phyloP scores from a whole-genome alignment of 2,329 filamentous ascomycete genomes.

The Fusarium pseudocircinatum region DNA sequence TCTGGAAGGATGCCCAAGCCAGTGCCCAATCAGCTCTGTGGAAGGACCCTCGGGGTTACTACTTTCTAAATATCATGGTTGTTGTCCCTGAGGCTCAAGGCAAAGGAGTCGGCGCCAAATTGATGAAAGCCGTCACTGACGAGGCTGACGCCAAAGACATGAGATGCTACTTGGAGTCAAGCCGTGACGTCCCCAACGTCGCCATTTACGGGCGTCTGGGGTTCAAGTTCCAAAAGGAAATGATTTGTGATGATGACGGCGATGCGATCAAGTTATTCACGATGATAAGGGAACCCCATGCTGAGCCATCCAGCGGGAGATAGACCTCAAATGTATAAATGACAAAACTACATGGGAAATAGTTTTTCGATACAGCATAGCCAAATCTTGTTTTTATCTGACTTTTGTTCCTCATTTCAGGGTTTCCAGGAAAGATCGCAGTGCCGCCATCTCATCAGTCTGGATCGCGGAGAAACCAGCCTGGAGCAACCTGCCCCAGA shows the following conservation, averaged over 20 bases:
- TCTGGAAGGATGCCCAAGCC: slow-evolving; percentile 75
- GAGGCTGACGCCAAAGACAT: slow-evolving; percentile 71
- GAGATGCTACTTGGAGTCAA: slow-evolving; percentile 77
- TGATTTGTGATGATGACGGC: slow-evolving; percentile 72
- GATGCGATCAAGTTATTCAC: slow-evolving; percentile 63
- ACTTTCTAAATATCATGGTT: slow-evolving; percentile 80
- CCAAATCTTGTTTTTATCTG: neutral
- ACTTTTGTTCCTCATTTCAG: neutral
- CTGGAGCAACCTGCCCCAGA: neutral
- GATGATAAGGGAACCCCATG: slow-evolving; percentile 56
- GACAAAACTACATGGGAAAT: neutral
- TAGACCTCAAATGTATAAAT: neutral
- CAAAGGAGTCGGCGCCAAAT: slow-evolving; percentile 69
- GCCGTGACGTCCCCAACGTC: slow-evolving; percentile 73
- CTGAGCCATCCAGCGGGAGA: neutral
- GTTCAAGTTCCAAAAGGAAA: slow-evolving; percentile 70
- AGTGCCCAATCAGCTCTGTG: slow-evolving; percentile 70
- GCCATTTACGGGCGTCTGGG: slow-evolving; percentile 76
- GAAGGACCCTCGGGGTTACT: slow-evolving; percentile 74
- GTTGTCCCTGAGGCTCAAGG: slow-evolving; percentile 73
- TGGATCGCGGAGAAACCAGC: neutral
- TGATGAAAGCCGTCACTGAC: slow-evolving; percentile 71
- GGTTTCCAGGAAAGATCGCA: neutral
- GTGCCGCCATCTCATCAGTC: neutral
- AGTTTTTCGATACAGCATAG: neutral